Evolutionary conservation across 768 basidiomycete genomes (phyloP).

Genomic region (Cubamyces lactineus): DNA sequence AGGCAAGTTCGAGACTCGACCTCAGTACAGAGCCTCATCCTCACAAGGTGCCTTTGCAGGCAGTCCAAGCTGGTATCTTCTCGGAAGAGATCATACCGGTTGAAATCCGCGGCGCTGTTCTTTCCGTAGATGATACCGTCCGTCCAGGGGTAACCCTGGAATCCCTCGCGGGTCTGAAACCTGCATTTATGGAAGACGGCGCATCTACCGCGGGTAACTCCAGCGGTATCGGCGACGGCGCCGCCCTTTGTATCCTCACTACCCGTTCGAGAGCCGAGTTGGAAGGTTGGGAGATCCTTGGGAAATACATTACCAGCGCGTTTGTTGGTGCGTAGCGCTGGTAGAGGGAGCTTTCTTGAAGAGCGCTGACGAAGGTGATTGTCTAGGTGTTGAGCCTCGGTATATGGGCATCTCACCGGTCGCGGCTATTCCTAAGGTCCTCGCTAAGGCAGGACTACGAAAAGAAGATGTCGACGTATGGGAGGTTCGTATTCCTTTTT

Average conservation of each 20-base stretch:
- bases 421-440: slow-evolving; percentile 69
- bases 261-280: slow-evolving; percentile 76
- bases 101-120: slow-evolving; percentile 64
- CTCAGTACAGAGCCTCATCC: not conserved
- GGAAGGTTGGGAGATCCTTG: slow-evolving; percentile 79
- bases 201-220: slow-evolving; percentile 80
- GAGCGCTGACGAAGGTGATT: not conserved
- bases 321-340: slow-evolving; percentile 64
- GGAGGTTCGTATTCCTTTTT: slow-evolving; percentile 51
- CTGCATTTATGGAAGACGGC: slow-evolving; percentile 86
- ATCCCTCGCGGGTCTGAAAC: slow-evolving; percentile 76
- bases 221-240: slow-evolving; percentile 91
- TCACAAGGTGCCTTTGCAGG: not conserved
- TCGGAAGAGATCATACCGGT: slow-evolving; percentile 89
- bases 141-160: slow-evolving; percentile 81
- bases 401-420: slow-evolving; percentile 82
- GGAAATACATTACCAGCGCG: slow-evolving; percentile 78
- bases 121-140: slow-evolving; percentile 86
- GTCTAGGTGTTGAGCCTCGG: slow-evolving; percentile 69
- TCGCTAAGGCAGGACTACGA: slow-evolving; percentile 60
- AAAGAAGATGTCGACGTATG: slow-evolving; percentile 79
- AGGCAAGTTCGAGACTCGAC: slow-evolving; percentile 42
- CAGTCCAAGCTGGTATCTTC: slow-evolving; percentile 75
- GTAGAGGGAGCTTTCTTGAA: not conserved
- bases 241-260: slow-evolving; percentile 80